phyloP scores from a whole-genome alignment of 2,329 filamentous ascomycete species.

The Alternaria infectoria region DNA sequence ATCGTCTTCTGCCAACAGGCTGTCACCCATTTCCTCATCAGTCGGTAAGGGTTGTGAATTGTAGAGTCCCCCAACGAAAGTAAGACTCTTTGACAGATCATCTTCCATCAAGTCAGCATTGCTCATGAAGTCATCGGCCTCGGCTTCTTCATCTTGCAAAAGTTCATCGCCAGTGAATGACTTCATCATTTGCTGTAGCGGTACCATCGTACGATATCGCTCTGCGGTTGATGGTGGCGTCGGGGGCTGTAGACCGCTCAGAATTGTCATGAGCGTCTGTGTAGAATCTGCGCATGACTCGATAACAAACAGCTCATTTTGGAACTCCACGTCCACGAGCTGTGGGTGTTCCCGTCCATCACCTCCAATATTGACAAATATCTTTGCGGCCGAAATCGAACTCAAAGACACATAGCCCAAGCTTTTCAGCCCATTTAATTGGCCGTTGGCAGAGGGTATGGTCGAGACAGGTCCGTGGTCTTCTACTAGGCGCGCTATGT shows the following conservation, averaged over 20 bases:
- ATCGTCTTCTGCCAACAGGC: conserved; percentile 50
- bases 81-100: conserved; percentile 48
- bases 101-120: conserved; percentile 49
- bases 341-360: conserved; percentile 65
- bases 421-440: conserved; percentile 59
- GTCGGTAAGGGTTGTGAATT: conserved; percentile 51
- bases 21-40: conserved; percentile 51
- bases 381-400: conserved; percentile 82
- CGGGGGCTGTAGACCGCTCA: conserved; percentile 83
- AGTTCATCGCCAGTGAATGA: conserved; percentile 91
- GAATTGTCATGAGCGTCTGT: conserved; percentile 81
- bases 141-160: conserved; percentile 63
- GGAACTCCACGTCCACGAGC: conserved; percentile 78
- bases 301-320: conserved; percentile 84
- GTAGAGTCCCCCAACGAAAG: conserved; percentile 64
- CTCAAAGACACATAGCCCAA: conserved; percentile 86
- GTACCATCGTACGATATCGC: conserved; percentile 80
- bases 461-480: conserved; percentile 18
- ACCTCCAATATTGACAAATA: conserved; percentile 65
- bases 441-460: conserved; percentile 42
- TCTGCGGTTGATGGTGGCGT: conserved; percentile 79
- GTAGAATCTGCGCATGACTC: conserved; percentile 98
- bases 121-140: conserved; percentile 55
- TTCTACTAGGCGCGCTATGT: conserved; percentile 59
- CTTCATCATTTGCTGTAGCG: conserved; percentile 84